Base-by-base conservation (phyloP, 2,329 filamentous ascomycete genomes). In the Zalaria obscura region DNA sequence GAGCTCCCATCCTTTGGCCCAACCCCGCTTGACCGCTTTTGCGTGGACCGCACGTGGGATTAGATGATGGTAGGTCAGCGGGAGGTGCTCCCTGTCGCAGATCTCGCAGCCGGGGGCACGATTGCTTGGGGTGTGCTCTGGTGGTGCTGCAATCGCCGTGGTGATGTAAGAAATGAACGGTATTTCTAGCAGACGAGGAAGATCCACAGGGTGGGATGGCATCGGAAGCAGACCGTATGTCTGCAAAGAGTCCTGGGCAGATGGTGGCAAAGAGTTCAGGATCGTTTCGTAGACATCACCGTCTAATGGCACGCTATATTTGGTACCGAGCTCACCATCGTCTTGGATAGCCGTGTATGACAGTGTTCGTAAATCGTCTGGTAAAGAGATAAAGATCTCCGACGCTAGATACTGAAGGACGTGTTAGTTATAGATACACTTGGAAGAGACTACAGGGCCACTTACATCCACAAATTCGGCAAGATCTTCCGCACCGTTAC, bases 21-120 rank as follows among this genome's bases (percentile, higher is more conserved):
- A 93, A 1, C 80, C 81, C 35, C 83, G 68, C 66, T 83, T 85
- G 33, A 85, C 57, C 3, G 75, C 83, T 56, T 86, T 85, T 5
- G 73, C 77, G 59, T 93, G 85, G 45, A 85, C 78, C 35, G 74
- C 72, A 34, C 76, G 73, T n/a, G 86, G 86, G 41, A 93, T 87
- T 35, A 93, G 65, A 62, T 93, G 86, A 55, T 93, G 86, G 56
- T 91, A 93, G 1, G 80, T 83, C 46, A 91, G 61, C 5, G 76
- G 75, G 25, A 91, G 75, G 75, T 83, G 86, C 47, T 76, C 73
- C 1, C 85, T 69, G 2, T 68, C 73, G 57, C 85, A 93, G 25
- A 93, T 72, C 63, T 93, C 86, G 59, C 86, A 93, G 1, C 60
- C 70, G 1, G 64, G 52, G 4, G 61, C 55, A 25, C 73, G 70